A percentile compares a stretch with the other conserved stretches of the same genome.
These are phyloP conservation scores for Paraleonurus japonicus DNA, from an alignment of 257 asterid genomes.

Conservation along the genomic window DNA sequence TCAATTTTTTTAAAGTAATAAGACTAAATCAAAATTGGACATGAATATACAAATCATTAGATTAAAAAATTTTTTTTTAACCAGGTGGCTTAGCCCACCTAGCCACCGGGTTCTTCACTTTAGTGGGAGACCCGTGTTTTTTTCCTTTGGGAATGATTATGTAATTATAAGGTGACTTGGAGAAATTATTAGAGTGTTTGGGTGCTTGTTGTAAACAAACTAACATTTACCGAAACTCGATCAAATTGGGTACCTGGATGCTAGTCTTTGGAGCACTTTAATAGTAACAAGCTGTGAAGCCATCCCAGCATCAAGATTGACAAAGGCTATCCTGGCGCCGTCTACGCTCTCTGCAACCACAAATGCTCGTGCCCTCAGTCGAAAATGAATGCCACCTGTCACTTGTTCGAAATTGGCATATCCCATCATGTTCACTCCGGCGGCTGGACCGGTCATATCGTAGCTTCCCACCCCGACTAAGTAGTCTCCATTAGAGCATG, in stretches of 20 bases:
- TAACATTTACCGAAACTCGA: too few relatives aligned
- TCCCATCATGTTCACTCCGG: slow-evolving; percentile 74
- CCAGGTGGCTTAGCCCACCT: too few relatives aligned
- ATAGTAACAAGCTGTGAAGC: slow-evolving; percentile 68
- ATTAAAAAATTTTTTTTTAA: too few relatives aligned
- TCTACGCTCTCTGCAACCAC: slow-evolving; percentile 39
- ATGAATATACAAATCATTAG: too few relatives aligned
- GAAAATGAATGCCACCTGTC: slow-evolving; percentile 54
- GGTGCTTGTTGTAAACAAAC: too few relatives aligned
- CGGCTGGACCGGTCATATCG: slow-evolving; percentile 76
- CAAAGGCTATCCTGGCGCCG: slow-evolving; percentile 44
- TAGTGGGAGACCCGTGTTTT: too few relatives aligned
- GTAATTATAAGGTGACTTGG: too few relatives aligned
- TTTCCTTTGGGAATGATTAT: too few relatives aligned
- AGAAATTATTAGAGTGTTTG: too few relatives aligned
- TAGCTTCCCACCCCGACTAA: slow-evolving; percentile 57
- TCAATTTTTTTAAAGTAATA: too few relatives aligned
- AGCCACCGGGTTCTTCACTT: too few relatives aligned
- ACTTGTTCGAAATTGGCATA: slow-evolving; percentile 57
- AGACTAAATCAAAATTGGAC: too few relatives aligned
- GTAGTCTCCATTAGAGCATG: slow-evolving; percentile 37
- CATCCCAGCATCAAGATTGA: slow-evolving; percentile 69
- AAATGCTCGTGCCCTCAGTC: slow-evolving; percentile 53
- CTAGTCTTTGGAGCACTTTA: slow-evolving; percentile 45
- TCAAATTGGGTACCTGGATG: slow-evolving; percentile 40